Conservation (phyloP, 2,329 filamentous ascomycete genomes). For the Penicillium sp. region DNA sequence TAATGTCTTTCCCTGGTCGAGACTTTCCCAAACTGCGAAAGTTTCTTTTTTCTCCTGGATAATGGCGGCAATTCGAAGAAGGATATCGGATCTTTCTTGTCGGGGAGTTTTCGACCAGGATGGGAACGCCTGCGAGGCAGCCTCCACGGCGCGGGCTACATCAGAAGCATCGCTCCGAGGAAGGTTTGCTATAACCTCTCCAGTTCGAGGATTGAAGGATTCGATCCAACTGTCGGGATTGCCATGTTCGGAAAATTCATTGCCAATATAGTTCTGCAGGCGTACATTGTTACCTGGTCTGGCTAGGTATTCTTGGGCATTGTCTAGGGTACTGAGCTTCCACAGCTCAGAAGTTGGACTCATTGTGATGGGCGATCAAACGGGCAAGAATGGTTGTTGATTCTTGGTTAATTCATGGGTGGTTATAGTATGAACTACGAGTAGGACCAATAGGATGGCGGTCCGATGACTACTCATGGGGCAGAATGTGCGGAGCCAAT, state of each 20-base stretch:
- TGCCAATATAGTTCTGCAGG: neutral
- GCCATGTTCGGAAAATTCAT: neutral
- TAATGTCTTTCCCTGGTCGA: conserved; percentile 19
- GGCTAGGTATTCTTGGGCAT: neutral
- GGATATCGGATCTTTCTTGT: conserved; percentile 11
- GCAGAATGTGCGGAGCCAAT: neutral
- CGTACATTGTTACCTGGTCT: neutral
- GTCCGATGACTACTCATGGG: neutral
- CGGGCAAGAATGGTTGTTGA: neutral
- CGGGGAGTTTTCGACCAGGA: conserved; percentile 14
- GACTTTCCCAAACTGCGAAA: conserved; percentile 18
- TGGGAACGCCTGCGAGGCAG: conserved; percentile 14
- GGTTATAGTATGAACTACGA: neutral
- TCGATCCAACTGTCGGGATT: neutral
- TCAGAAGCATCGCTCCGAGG: conserved; percentile 4
- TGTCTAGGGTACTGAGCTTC: neutral
- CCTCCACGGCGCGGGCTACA: conserved; percentile 13
- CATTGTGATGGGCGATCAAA: neutral
- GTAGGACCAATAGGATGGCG: neutral
- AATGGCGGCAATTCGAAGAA: conserved; percentile 11
- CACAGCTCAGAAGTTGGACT: neutral
- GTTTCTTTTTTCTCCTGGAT: conserved; percentile 13
- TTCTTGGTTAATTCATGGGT: neutral
- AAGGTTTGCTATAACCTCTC: neutral
- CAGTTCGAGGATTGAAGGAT: neutral